Conservation (phyloP, 106 monocot genomes). For the Posidonia australis region DNA sequence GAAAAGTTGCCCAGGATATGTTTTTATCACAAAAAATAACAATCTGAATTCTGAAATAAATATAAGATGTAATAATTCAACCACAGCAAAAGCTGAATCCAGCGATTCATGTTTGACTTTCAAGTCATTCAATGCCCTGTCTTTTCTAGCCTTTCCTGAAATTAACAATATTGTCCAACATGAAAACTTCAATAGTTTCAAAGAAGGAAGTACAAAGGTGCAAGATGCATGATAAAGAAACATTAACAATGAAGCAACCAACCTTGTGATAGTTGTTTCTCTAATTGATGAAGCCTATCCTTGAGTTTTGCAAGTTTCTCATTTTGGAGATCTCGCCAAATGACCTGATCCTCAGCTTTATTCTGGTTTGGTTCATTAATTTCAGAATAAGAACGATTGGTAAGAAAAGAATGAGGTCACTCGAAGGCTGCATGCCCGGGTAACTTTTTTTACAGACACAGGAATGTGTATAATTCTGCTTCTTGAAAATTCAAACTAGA, state of each 20-base stretch:
- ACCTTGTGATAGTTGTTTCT: constrained; percentile 50
- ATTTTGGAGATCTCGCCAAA: constrained; percentile 39
- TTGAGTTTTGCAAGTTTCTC: constrained; percentile 43
- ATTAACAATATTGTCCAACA: constrained; percentile 8
- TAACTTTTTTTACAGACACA: not conserved
- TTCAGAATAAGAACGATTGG: not conserved
- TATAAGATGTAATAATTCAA: constrained; percentile 10
- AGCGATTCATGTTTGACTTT: constrained; percentile 23
- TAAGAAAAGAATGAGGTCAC: not conserved
- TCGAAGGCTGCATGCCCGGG: not conserved
- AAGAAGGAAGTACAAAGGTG: not conserved
- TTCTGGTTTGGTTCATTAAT: constrained; percentile 18
- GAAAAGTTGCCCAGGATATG: not conserved
- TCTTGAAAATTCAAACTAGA: not conserved
- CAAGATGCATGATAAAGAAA: not conserved
- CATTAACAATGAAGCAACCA: constrained; percentile 20
- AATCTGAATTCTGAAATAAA: not conserved
- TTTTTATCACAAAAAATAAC: not conserved
- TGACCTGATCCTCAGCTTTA: constrained; percentile 40
- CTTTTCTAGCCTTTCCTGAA: constrained; percentile 43
- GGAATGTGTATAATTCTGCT: not conserved
- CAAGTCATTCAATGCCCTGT: constrained; percentile 33
- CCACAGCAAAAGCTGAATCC: constrained; percentile 33
- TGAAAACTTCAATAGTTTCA: constrained; percentile 1
- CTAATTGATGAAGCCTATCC: constrained; percentile 26